These are phyloP conservation scores for Diplosphaera chodatii DNA, from an alignment of 139 green algal genomes.

Conservation along the genomic window DNA sequence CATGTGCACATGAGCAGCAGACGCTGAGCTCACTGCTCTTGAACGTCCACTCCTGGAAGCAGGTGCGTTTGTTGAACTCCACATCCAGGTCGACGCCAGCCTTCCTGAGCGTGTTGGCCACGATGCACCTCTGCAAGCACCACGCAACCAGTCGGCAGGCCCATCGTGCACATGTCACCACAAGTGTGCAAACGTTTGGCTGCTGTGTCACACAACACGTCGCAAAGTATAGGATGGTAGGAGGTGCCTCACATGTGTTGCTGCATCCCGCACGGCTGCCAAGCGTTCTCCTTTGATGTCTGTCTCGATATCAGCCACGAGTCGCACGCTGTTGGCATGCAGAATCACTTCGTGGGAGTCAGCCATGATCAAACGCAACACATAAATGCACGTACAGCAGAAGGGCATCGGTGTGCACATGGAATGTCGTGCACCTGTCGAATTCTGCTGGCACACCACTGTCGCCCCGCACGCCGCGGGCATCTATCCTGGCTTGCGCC, in stretches of 20 bases:
- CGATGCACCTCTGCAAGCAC: background rate
- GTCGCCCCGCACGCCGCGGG: background rate
- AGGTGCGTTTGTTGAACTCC: background rate
- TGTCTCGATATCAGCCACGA: background rate
- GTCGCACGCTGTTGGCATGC: no score
- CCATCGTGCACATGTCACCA: no score
- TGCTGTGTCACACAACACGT: no score
- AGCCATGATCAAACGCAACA: no score
- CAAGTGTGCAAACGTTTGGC: no score
- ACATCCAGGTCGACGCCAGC: background rate
- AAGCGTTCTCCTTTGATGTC: background rate
- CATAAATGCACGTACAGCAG: no score
- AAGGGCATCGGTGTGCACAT: no score
- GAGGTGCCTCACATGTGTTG: background rate
- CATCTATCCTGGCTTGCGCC: background rate
- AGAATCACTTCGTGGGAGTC: no score
- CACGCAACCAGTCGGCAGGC: no score
- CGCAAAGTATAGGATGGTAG: no score
- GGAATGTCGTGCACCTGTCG: background rate
- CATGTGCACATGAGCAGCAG: no score
- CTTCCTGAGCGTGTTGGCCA: background rate
- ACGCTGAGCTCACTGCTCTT: background rate
- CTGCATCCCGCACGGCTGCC: background rate
- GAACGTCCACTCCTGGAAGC: background rate
- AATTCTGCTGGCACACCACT: background rate